Conservation (phyloP, 768 basidiomycete species). For the Suillus americanus region DNA sequence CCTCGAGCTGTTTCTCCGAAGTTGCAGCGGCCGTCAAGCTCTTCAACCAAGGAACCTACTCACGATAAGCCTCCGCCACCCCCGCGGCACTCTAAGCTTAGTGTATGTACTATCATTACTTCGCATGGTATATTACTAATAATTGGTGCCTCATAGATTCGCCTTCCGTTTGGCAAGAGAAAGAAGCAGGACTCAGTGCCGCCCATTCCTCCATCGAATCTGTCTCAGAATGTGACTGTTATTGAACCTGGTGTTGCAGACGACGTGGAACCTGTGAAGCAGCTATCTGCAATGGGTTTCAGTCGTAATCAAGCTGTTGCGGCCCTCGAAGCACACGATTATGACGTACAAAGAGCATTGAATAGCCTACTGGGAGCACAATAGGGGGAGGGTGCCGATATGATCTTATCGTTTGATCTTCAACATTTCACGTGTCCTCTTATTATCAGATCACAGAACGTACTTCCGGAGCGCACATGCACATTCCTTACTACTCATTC, state of each 20-base stretch:
- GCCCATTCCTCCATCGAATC: slow-evolving; percentile 36
- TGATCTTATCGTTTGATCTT: slow-evolving; percentile 18
- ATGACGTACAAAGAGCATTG: slow-evolving; percentile 76
- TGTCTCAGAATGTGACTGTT: slow-evolving; percentile 40
- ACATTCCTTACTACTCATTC: slow-evolving; percentile 28
- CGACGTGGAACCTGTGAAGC: slow-evolving; percentile 75
- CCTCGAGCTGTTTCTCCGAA: slow-evolving; percentile 56
- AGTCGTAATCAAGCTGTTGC: slow-evolving; percentile 75
- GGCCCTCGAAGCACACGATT: slow-evolving; percentile 82
- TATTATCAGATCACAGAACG: slow-evolving; percentile 16
- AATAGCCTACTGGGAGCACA: slow-evolving; percentile 62
- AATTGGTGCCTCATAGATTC: slow-evolving; percentile 48
- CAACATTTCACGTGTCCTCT: slow-evolving; percentile 17
- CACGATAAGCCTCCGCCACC: slow-evolving; percentile 57
- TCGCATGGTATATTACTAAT: slow-evolving; percentile 11
- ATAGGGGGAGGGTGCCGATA: slow-evolving; percentile 13
- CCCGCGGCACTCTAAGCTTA: slow-evolving; percentile 69
- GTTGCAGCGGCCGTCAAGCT: slow-evolving; percentile 54
- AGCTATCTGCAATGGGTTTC: slow-evolving; percentile 90
- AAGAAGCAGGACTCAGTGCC: slow-evolving; percentile 61
- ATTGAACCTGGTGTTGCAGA: slow-evolving; percentile 61
- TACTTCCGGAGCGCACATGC: slow-evolving; percentile 21
- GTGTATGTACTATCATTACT: slow-evolving; percentile 48
- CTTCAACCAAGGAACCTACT: slow-evolving; percentile 48
- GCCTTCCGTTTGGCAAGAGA: slow-evolving; percentile 75